Conservation (phyloP, 148 eudicot species). For the Mesembryanthemum crystallinum region DNA sequence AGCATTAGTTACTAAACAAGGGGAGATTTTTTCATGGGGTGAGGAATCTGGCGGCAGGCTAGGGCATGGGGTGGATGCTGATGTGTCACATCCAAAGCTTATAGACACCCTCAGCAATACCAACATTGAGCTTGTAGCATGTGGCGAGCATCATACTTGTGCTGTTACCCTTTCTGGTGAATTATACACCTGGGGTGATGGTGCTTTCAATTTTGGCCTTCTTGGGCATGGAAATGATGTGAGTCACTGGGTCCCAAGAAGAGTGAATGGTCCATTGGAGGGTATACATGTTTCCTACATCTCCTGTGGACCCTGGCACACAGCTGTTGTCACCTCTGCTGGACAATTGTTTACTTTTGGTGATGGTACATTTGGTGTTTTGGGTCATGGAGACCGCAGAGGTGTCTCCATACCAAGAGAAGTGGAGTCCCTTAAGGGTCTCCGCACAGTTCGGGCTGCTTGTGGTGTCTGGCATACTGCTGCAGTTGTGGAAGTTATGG, state of each 20-base stretch:
- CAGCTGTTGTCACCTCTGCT: slow-evolving; percentile 94
- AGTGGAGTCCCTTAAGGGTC: slow-evolving; percentile 92
- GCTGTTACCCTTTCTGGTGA: slow-evolving; percentile 97
- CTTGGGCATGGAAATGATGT: slow-evolving; percentile 95
- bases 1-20: slow-evolving; percentile 91
- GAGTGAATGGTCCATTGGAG: slow-evolving; percentile 88
- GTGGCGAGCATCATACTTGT: slow-evolving; percentile 93
- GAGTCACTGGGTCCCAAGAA: slow-evolving; percentile 92
- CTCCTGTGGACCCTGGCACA: slow-evolving; percentile 98
- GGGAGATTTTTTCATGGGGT: slow-evolving; percentile 98
- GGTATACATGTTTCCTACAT: slow-evolving; percentile 92
- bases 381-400: slow-evolving; percentile 88
- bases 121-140: slow-evolving; percentile 91
- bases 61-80: slow-evolving; percentile 96
- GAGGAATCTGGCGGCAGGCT: slow-evolving; percentile 91
- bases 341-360: slow-evolving; percentile 97
- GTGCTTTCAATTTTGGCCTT: slow-evolving; percentile 66
- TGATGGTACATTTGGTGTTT: slow-evolving; percentile 93
- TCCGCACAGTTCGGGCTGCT: slow-evolving; percentile 84
- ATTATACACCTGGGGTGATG: slow-evolving; percentile 95
- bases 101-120: slow-evolving; percentile 78
- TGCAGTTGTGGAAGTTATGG: slow-evolving; percentile 98
- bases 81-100: slow-evolving; percentile 86
- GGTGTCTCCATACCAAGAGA: slow-evolving; percentile 80
- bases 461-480: slow-evolving; percentile 99